A percentile compares a stretch with the other conserved stretches of the same genome.
phyloP scores from a whole-genome alignment of 257 asterid species.

The Capsicum rhomboideum region DNA sequence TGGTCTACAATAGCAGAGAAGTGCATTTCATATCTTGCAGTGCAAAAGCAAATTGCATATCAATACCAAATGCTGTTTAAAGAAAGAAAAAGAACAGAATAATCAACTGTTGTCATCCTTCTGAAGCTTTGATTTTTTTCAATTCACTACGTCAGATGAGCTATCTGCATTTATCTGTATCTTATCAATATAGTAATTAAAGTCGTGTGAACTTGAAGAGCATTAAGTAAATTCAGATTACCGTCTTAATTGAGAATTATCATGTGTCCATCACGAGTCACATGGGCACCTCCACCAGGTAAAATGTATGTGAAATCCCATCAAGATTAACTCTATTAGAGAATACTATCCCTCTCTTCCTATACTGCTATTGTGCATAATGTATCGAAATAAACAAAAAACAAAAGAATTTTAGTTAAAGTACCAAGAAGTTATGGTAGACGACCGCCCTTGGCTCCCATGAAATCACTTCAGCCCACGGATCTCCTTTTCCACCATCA shows the following conservation, averaged over 20 bases:
- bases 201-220: not conserved
- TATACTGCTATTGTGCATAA: not conserved
- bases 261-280: not conserved
- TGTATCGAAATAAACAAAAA: not conserved
- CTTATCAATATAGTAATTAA: not conserved
- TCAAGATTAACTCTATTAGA: not conserved
- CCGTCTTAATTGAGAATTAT: not conserved
- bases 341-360: not conserved
- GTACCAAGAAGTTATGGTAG: conserved; percentile 83
- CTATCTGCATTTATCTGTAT: not conserved
- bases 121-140: not conserved
- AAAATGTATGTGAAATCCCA: not conserved
- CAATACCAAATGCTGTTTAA: not conserved
- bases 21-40: not conserved
- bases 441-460: conserved; percentile 97
- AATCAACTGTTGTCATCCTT: not conserved
- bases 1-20: not conserved
- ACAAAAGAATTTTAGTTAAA: not conserved
- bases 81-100: not conserved
- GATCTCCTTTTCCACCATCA: conserved; percentile 45
- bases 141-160: too few species aligned
- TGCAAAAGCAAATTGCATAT: not conserved
- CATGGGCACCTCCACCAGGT: not conserved
- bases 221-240: not conserved
- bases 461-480: conserved; percentile 87